These are phyloP conservation scores for Penicillium sclerotigenum DNA, from an alignment of 2,329 filamentous ascomycete species.

Conservation along the genomic window DNA sequence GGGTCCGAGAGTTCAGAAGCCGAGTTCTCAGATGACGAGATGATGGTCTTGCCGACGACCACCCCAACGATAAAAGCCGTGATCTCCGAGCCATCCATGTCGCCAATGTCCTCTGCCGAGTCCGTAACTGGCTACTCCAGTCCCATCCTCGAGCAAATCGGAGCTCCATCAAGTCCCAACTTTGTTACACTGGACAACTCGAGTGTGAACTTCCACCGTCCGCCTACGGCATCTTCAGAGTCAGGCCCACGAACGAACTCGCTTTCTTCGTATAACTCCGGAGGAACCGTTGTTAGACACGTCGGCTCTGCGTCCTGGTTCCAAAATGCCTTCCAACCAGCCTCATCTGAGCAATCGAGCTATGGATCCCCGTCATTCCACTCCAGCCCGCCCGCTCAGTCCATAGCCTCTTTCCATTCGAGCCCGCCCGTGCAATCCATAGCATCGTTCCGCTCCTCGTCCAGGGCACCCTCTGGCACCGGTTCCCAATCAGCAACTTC, in stretches of 20 bases:
- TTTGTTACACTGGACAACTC: constrained; percentile 28
- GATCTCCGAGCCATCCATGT: constrained; percentile 30
- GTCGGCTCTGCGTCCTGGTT: constrained; percentile 35
- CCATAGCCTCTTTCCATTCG: constrained; percentile 38
- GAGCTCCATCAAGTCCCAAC: constrained; percentile 41
- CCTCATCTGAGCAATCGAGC: constrained; percentile 33
- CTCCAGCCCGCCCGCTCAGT: constrained; percentile 40
- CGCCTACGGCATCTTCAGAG: constrained; percentile 31
- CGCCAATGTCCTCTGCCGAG: constrained; percentile 22
- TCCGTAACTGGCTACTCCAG: constrained; percentile 36
- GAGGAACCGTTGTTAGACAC: constrained; percentile 43
- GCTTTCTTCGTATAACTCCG: constrained; percentile 40
- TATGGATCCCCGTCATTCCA: constrained; percentile 38
- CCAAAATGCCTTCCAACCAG: constrained; percentile 33
- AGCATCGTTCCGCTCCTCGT: constrained; percentile 36
- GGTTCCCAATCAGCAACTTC: constrained; percentile 35
- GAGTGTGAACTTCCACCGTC: constrained; percentile 38
- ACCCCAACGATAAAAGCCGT: constrained; percentile 41
- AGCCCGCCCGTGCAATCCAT: constrained; percentile 38
- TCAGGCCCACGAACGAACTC: constrained; percentile 38
- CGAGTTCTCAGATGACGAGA: constrained; percentile 35
- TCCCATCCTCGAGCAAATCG: constrained; percentile 41
- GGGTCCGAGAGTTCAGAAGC: constrained; percentile 22
- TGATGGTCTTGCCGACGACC: constrained; percentile 30
- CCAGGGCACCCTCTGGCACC: constrained; percentile 29